Conservation (phyloP, 192 early-diverging fungal genomes). For the Glomus cerebriforme region DNA sequence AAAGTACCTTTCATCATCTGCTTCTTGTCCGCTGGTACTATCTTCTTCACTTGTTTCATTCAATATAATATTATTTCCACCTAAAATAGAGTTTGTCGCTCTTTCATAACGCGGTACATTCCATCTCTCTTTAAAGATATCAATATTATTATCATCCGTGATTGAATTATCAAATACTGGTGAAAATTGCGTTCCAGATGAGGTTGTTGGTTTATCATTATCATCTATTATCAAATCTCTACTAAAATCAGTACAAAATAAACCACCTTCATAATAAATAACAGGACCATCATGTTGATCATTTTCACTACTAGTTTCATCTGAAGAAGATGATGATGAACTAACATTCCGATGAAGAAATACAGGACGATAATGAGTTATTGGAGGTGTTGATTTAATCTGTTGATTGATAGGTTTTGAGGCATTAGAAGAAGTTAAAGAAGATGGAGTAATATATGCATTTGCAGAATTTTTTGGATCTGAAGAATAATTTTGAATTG, state of each 20-base stretch:
- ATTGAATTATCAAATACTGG: not conserved
- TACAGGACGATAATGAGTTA: conserved; percentile 16
- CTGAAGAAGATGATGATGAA: not conserved
- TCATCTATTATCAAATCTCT: not conserved
- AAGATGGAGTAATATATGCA: not conserved
- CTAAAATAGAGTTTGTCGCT: not conserved
- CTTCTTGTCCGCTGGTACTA: not conserved
- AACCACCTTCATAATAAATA: conserved; percentile 36
- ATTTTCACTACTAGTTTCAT: not conserved
- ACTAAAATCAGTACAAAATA: conserved; percentile 35
- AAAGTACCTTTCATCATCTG: not conserved
- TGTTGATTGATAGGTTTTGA: not conserved
- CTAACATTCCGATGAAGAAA: conserved; percentile 1
- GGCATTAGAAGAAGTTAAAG: not conserved
- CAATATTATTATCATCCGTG: not conserved
- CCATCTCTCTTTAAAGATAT: not conserved
- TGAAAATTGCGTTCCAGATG: not conserved
- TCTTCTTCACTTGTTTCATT: not conserved
- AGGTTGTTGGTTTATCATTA: not conserved
- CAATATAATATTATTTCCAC: not conserved
- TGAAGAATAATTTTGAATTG: not conserved
- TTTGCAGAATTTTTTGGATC: not conserved
- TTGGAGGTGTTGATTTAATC: conserved; percentile 16
- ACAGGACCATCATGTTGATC: conserved; percentile 27
- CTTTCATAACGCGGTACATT: not conserved